Evolutionary conservation across 2,329 filamentous ascomycete species (phyloP), one percentile per base, ranked within the genome.

Genomic region (Apiospora koreana): DNA sequence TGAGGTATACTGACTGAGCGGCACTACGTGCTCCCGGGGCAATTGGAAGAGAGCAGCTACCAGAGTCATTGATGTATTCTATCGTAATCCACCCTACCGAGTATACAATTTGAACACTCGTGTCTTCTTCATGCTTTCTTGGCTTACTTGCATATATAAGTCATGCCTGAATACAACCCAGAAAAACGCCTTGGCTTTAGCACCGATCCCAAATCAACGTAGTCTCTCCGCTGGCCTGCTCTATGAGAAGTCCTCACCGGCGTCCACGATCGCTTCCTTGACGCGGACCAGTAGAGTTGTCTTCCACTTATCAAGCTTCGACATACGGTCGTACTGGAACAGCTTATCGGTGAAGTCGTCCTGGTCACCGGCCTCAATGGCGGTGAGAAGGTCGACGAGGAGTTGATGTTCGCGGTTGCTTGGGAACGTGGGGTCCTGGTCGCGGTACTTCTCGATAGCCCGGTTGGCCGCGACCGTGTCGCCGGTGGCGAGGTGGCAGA

Each of bases 281-380:
- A 98, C 88, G 75, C 91, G 89, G 78, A 97, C 84, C 73, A 97
- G 82, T 70, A 97, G 85, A 42, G 92, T 93, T 67, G 93, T 97
- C 92, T 98, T 97, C 95, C 95, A 98, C 85, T 95, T 96, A 80
- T 98, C 95, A 78, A 98, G 84, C 86, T 96, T 96, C 84, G 91
- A 96, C 84, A 97, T 87, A 84, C 97, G 93, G 80, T 98, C 94
- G 79, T 90, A 98, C 80, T 95, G 91, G 85, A 93, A 97, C 73
- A 96, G 83, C 80, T 95, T 94, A 78, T 97, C 94, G 28, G 92
- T 89, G 77, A 97, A 98, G 72, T 87, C 86, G 76, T 97, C 94
- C 80, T 93, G 91, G 77, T 97, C 93, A 69, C 91, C 91, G 42
- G 89, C 87, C 78, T 96, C 91, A 70, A 97, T 87, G 4, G 93